Conservation (phyloP, 2,329 filamentous ascomycete species). For the Aspergillus amoenus region DNA sequence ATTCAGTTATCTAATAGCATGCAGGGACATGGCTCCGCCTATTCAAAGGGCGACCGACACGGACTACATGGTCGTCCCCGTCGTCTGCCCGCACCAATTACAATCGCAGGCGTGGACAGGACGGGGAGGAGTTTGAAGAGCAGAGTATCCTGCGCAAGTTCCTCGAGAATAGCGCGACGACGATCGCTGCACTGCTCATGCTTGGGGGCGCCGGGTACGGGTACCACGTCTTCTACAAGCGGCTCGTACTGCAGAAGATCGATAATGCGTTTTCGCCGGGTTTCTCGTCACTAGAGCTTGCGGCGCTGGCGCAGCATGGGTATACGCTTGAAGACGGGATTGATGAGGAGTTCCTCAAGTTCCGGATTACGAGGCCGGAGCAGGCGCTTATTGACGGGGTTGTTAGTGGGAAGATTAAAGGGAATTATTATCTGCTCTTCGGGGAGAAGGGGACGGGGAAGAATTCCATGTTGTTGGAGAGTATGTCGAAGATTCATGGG, state of each 20-base stretch:
- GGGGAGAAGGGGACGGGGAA: constrained; percentile 97
- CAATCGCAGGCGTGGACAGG: neutral
- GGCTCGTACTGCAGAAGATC: constrained; percentile 88
- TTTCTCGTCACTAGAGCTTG: constrained; percentile 82
- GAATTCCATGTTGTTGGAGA: constrained; percentile 92
- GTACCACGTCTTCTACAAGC: constrained; percentile 85
- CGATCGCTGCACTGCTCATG: constrained; percentile 5
- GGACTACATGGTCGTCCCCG: neutral
- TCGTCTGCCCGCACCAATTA: neutral
- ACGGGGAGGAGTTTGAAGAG: neutral
- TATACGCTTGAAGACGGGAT: constrained; percentile 17
- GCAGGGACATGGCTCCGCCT: constrained; percentile 2
- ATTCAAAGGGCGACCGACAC: neutral
- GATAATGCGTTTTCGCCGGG: constrained; percentile 86
- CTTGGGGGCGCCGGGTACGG: constrained; percentile 63
- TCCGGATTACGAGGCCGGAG: constrained; percentile 67
- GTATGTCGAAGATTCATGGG: constrained; percentile 89
- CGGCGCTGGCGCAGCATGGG: constrained; percentile 48
- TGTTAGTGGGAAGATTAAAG: constrained; percentile 67
- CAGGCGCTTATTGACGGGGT: constrained; percentile 79
- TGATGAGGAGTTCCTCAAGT: constrained; percentile 63
- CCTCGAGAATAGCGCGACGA: constrained; percentile 8
- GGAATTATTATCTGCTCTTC: constrained; percentile 88
- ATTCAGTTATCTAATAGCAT: neutral
- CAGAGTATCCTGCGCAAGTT: constrained; percentile 2